These are phyloP conservation scores for Bauhinia variegata DNA, from an alignment of 306 rosid genomes.

Conservation along the genomic window DNA sequence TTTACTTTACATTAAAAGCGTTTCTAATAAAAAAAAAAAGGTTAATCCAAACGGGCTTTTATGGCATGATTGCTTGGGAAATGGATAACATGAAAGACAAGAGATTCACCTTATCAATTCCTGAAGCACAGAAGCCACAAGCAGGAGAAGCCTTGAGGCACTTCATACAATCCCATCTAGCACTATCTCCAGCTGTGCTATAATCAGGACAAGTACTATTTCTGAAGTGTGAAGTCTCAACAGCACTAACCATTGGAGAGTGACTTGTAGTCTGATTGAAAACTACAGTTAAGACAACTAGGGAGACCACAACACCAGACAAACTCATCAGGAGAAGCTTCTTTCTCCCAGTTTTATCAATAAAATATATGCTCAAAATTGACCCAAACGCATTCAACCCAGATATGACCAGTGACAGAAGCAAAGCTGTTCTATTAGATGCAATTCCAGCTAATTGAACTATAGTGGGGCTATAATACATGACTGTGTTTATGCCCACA, in stretches of 20 bases:
- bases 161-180: conserved; percentile 54
- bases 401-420: conserved; percentile 58
- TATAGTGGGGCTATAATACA: conserved; percentile 73
- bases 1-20: too few species aligned
- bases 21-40: too few species aligned
- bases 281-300: conserved; percentile 44
- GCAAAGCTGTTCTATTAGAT: conserved; percentile 59
- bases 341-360: conserved; percentile 63
- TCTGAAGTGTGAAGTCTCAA: conserved; percentile 31
- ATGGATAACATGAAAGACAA: too few species aligned
- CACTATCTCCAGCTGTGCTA: background rate
- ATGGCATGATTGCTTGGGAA: too few species aligned
- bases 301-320: conserved; percentile 49
- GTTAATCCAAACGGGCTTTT: too few species aligned
- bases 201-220: conserved; percentile 50
- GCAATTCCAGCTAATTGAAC: conserved; percentile 63
- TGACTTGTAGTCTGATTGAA: conserved; percentile 48
- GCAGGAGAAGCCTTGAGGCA: conserved; percentile 57
- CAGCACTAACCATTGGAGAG: conserved; percentile 45
- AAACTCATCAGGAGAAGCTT: conserved; percentile 55
- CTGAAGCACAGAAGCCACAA: conserved; percentile 64
- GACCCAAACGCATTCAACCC: conserved; percentile 64
- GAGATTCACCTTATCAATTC: conserved; percentile 37
- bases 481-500: conserved; percentile 64
- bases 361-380: conserved; percentile 61